phyloP scores from a whole-genome alignment of 108 stramenopile species.

The Chaetoceros muelleri region DNA sequence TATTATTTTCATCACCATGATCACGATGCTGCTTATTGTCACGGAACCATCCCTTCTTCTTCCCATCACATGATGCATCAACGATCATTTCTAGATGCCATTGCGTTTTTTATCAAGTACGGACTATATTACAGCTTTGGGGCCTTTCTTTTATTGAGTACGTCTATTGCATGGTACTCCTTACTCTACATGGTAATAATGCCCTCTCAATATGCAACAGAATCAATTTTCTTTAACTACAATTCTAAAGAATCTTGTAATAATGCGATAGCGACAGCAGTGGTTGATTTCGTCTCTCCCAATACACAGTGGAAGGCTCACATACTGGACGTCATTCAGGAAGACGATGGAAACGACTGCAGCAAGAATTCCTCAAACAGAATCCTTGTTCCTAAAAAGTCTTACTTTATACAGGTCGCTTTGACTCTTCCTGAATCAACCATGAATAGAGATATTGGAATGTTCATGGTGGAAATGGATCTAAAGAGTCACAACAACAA shows the following conservation, averaged over 20 bases:
- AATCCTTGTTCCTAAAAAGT: conserved; percentile 28
- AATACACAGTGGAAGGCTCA: conserved; percentile 23
- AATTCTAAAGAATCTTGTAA: conserved; percentile 8
- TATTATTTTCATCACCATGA: too few species aligned
- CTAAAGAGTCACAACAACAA: neutral
- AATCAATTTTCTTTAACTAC: conserved; percentile 33
- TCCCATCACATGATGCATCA: neutral
- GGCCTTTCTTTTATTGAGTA: neutral
- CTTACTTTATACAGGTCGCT: conserved; percentile 52
- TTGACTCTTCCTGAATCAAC: conserved; percentile 60
- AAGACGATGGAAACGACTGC: neutral
- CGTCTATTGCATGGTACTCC: neutral
- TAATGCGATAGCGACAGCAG: conserved; percentile 19
- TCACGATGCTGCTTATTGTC: too few species aligned
- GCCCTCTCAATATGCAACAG: conserved; percentile 16
- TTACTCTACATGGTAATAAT: conserved; percentile 24
- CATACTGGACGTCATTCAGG: conserved; percentile 16
- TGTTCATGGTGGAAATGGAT: conserved; percentile 50
- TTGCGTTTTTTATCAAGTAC: neutral
- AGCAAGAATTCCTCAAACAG: conserved; percentile 1
- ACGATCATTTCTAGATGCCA: neutral
- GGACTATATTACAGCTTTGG: neutral
- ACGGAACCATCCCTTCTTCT: too few species aligned
- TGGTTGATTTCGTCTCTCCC: conserved; percentile 29
- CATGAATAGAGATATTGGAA: conserved; percentile 38